Evolutionary conservation across 1,284 basidiomycete species (phyloP).

Genomic region (Cryptococcus sp.): DNA sequence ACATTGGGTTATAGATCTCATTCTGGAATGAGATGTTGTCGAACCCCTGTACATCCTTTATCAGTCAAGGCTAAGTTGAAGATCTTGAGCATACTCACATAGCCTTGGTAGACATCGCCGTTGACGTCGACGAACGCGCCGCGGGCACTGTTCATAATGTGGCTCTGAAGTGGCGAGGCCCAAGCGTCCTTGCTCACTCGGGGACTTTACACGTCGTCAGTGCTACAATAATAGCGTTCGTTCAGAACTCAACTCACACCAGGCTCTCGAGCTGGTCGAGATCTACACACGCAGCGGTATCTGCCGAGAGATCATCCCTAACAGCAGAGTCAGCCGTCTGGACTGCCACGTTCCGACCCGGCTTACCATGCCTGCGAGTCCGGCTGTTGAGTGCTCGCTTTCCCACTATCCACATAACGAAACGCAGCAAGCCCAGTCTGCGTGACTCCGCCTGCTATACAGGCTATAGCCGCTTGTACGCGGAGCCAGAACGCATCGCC

Average conservation of each 20-base stretch:
- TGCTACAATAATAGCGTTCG: neutral
- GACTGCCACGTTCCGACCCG: neutral
- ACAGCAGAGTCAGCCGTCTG: neutral
- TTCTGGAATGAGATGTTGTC: slow-evolving; percentile 39
- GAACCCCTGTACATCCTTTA: slow-evolving; percentile 22
- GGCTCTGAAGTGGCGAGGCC: slow-evolving; percentile 11
- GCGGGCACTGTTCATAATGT: slow-evolving; percentile 25
- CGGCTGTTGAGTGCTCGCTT: slow-evolving; percentile 1
- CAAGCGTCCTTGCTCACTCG: slow-evolving; percentile 29
- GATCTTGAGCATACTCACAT: slow-evolving; percentile 13
- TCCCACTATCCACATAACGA: slow-evolving; percentile 5
- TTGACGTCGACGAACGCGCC: slow-evolving; percentile 23
- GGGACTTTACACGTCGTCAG: slow-evolving; percentile 25
- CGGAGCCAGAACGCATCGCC: slow-evolving; percentile 42
- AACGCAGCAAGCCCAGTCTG: slow-evolving; percentile 9
- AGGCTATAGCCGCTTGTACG: slow-evolving; percentile 13
- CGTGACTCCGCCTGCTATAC: slow-evolving; percentile 3
- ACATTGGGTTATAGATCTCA: slow-evolving; percentile 41
- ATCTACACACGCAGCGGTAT: slow-evolving; percentile 9
- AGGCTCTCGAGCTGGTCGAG: slow-evolving; percentile 28
- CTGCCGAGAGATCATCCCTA: slow-evolving; percentile 15
- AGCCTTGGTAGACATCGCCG: slow-evolving; percentile 25
- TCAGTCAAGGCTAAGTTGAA: neutral
- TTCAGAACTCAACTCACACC: slow-evolving; percentile 9
- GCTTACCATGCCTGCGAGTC: slow-evolving; percentile 11